Conservation (phyloP, 495 filamentous ascomycete genomes). For the Xylaria flabelliformis region DNA sequence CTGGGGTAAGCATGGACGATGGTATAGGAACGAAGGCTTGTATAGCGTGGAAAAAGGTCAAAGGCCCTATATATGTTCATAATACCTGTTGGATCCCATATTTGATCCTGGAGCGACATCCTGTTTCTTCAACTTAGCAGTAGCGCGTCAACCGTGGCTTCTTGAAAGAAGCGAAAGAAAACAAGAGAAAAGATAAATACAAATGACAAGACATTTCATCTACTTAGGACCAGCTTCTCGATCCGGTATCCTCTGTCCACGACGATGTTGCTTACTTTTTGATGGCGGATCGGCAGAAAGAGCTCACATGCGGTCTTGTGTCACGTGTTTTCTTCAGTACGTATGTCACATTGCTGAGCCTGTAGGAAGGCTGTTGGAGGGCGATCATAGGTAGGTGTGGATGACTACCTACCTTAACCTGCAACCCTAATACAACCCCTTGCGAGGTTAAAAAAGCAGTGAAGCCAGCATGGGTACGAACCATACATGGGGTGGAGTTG, state of each 20-base stretch:
- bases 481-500: no score
- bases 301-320: no score
- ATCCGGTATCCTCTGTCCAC: not conserved
- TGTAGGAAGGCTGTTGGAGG: not conserved
- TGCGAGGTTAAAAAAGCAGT: no score
- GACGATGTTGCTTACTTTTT: not conserved
- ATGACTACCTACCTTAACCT: no score
- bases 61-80: slow-evolving; percentile 20
- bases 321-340: not conserved
- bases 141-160: slow-evolving; percentile 8
- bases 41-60: slow-evolving; percentile 22
- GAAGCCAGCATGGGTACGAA: no score
- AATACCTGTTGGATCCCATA: slow-evolving; percentile 16
- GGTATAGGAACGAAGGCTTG: slow-evolving; percentile 24
- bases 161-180: slow-evolving; percentile 14
- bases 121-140: slow-evolving; percentile 14
- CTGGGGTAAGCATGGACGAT: slow-evolving; percentile 16
- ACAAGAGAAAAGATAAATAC: slow-evolving; percentile 19
- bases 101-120: slow-evolving; percentile 19
- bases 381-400: not conserved
- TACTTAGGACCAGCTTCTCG: not conserved
- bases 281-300: not conserved
- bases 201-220: slow-evolving; percentile 22
- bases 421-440: no score
- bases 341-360: not conserved